Evolutionary conservation across 306 rosid genomes (phyloP).

Genomic region (Acmispon strigosus): DNA sequence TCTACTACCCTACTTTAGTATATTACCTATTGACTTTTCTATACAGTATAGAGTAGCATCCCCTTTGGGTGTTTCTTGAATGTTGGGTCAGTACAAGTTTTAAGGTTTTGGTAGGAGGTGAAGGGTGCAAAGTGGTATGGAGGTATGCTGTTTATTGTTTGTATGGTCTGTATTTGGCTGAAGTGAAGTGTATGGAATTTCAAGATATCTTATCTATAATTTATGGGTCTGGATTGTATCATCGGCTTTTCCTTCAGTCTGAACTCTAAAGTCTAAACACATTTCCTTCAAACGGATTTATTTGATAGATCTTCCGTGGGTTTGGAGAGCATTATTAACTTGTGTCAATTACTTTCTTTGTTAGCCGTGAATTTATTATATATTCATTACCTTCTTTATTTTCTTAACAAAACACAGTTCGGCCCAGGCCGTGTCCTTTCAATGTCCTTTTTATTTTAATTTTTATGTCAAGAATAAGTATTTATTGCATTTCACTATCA

Average conservation of each 20-base stretch:
- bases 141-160: neutral
- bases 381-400: neutral
- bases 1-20: neutral
- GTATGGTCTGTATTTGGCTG: neutral
- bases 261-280: neutral
- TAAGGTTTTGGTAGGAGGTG: neutral
- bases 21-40: neutral
- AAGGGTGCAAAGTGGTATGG: neutral
- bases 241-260: neutral
- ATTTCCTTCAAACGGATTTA: neutral
- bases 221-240: neutral
- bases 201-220: neutral
- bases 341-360: neutral
- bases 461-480: neutral
- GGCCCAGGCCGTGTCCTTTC: neutral
- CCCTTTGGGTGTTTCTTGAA: neutral
- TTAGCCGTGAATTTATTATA: neutral
- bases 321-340: neutral
- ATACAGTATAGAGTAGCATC: neutral
- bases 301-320: neutral
- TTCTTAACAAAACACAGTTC: neutral
- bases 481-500: neutral
- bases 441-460: neutral
- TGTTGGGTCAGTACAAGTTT: neutral
- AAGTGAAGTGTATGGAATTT: conserved; percentile 3